Evolutionary conservation across 1,139 yeast species (phyloP), one percentile per base, ranked within the genome.

Genomic region (Candida sp.): DNA sequence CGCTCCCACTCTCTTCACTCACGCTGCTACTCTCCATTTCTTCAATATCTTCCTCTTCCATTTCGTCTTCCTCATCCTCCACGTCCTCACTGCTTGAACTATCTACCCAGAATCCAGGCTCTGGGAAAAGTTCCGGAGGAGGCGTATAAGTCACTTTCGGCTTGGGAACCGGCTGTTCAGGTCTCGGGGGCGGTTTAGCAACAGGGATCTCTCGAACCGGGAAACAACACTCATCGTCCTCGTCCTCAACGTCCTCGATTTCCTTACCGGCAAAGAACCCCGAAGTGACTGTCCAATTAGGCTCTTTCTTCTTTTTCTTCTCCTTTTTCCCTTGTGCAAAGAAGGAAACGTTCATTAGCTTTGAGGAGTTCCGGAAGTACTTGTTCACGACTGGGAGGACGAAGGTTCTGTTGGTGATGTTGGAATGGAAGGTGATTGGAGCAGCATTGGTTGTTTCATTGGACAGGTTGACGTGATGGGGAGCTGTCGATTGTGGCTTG

Each of bases 211-310:
- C 33, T 34, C 31, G 31, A 17, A 31, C 39, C 27, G 48, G 48
- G 7, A 7, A 7, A 25, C 17, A 35, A 35, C 31, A 12, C 3
- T n/a, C n/a, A n/a, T n/a, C n/a, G n/a, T n/a, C n/a, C n/a, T n/a
- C n/a, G 31, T 42, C 44, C 37, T 45, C 46, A 28, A 35, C 26
- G 8, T 37, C 40, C 11, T 40, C 37, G 2, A 35, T 35, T 25
- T 48, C 46, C 34, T 52, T 52, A 28, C 49, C 49, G 5, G 55
- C 55, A 44, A 50, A 52, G 8, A 52, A 3, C 5, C 55, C 55
- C 6, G 53, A 46, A 41, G 50, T 52, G 28, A 52, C 26, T 37
- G 52, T 46, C 55, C 55, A 52, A 42, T 48, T 45, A 11, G 55
- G 55, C 5, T 35, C 8, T n/a, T n/a, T n/a, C n/a, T n/a, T n/a